phyloP scores from a whole-genome alignment of 768 basidiomycete genomes.

The Boletus eberwhitei region DNA sequence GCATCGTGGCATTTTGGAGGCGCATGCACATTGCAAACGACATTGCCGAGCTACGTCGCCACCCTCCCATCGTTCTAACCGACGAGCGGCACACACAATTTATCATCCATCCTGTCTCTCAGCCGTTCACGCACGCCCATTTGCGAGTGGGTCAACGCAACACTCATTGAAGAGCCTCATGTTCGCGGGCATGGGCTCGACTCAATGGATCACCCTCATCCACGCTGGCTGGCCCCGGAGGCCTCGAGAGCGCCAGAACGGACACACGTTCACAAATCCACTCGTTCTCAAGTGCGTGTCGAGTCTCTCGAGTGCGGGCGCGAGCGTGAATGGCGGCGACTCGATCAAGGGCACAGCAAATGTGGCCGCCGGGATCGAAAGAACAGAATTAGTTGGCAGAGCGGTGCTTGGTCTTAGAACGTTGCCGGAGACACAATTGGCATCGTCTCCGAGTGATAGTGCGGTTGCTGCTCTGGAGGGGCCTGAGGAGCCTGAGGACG shows the following conservation, averaged over 20 bases:
- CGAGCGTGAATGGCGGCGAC: conserved; percentile 25
- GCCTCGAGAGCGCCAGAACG: conserved; percentile 33
- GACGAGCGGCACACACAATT: conserved; percentile 40
- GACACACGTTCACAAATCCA: conserved; percentile 19
- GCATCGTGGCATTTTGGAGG: conserved; percentile 91
- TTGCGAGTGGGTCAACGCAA: conserved; percentile 37
- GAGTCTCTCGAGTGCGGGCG: conserved; percentile 26
- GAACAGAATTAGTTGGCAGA: conserved; percentile 15
- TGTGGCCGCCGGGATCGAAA: conserved; percentile 21
- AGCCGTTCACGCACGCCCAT: conserved; percentile 16
- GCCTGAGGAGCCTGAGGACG: conserved; percentile 34
- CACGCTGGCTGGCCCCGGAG: conserved; percentile 20
- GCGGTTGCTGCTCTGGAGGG: conserved; percentile 40
- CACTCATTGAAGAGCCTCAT: conserved; percentile 43
- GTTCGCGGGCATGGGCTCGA: conserved; percentile 30
- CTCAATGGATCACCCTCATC: conserved; percentile 18
- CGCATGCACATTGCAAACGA: conserved; percentile 90
- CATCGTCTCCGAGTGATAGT: conserved; percentile 60
- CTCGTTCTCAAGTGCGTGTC: conserved; percentile 23
- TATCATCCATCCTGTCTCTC: background rate
- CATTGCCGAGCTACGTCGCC: too few species aligned
- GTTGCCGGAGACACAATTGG: conserved; percentile 47
- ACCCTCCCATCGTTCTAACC: conserved; percentile 56
- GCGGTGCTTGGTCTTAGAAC: conserved; percentile 26
- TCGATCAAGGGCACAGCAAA: conserved; percentile 15